Evolutionary conservation across 495 filamentous ascomycete genomes (phyloP).

Genomic region (Hyphodiscus hymeniophilus): DNA sequence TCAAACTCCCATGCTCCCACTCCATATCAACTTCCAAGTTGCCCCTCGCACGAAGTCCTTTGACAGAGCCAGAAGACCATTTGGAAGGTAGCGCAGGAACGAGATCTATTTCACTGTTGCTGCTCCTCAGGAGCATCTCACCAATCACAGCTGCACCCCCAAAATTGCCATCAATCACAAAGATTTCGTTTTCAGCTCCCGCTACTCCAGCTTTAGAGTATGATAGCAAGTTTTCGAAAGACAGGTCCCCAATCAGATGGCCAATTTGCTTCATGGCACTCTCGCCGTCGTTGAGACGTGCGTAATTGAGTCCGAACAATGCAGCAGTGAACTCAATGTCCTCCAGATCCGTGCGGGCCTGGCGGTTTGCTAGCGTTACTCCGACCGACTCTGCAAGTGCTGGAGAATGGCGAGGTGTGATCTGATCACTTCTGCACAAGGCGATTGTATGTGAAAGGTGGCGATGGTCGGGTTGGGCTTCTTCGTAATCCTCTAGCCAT

Average conservation of each 20-base stretch:
- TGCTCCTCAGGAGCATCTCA: constrained; percentile 45
- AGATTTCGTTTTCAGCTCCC: constrained; percentile 14
- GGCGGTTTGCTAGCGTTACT: constrained; percentile 30
- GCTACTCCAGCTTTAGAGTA: constrained; percentile 15
- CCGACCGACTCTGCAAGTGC: constrained; percentile 26
- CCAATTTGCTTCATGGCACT: constrained; percentile 9
- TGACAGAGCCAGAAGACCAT: constrained; percentile 28
- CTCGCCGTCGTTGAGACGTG: constrained; percentile 10
- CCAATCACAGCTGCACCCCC: constrained; percentile 38
- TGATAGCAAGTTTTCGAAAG: constrained; percentile 15
- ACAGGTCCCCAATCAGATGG: constrained; percentile 14
- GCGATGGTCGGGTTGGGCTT: constrained; percentile 40
- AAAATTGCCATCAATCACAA: constrained; percentile 45
- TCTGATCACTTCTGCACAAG: constrained; percentile 27
- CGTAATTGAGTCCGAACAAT: constrained; percentile 15
- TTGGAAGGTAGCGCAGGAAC: constrained; percentile 34
- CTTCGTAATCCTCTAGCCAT: constrained; percentile 38
- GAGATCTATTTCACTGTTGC: constrained; percentile 34
- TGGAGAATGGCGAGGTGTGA: constrained; percentile 14
- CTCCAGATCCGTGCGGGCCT: constrained; percentile 26
- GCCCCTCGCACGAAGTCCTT: constrained; percentile 33
- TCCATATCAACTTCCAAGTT: constrained; percentile 32
- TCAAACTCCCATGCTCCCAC: constrained; percentile 24
- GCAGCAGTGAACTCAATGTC: constrained; percentile 19
- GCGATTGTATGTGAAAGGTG: constrained; percentile 42